phyloP scores from a whole-genome alignment of 2,329 filamentous ascomycete genomes.

The Apiospora rasikravindrae region DNA sequence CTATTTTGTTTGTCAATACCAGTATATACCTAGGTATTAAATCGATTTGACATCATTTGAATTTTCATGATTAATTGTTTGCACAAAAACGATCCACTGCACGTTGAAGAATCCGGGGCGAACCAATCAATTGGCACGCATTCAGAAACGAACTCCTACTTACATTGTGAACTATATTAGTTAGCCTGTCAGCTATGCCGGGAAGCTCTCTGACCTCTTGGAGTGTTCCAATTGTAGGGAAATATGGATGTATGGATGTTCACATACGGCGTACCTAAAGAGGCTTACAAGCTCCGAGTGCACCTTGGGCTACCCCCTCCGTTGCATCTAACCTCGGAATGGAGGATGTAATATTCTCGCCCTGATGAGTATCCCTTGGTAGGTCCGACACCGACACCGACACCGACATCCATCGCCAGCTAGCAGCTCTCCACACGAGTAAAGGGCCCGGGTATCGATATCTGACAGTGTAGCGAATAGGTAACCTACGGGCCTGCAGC shows the following conservation, averaged over 20 bases:
- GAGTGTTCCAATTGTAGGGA: too few species aligned
- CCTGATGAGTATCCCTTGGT: not conserved
- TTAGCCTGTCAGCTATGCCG: not conserved
- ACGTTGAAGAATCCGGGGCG: constrained; percentile 5
- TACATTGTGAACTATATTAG: not conserved
- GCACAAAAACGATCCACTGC: not conserved
- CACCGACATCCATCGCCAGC: not conserved
- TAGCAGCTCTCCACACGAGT: not conserved
- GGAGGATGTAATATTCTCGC: not conserved
- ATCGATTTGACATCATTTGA: not conserved
- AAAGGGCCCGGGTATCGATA: not conserved
- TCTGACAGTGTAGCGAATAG: not conserved
- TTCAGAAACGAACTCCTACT: not conserved
- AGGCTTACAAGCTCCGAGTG: too few species aligned
- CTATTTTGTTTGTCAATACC: not conserved
- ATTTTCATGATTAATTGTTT: not conserved
- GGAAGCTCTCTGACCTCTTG: too few species aligned
- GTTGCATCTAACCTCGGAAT: not conserved
- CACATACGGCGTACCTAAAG: not conserved
- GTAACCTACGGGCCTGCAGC: not conserved
- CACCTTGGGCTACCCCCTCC: not conserved
- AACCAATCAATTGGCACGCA: constrained; percentile 11
- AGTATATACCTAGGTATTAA: not conserved
- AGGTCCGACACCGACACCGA: not conserved
- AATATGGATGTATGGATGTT: too few species aligned